Evolutionary conservation across 148 eudicot species (phyloP).

Genomic region (Rhododendron ferrugineum): DNA sequence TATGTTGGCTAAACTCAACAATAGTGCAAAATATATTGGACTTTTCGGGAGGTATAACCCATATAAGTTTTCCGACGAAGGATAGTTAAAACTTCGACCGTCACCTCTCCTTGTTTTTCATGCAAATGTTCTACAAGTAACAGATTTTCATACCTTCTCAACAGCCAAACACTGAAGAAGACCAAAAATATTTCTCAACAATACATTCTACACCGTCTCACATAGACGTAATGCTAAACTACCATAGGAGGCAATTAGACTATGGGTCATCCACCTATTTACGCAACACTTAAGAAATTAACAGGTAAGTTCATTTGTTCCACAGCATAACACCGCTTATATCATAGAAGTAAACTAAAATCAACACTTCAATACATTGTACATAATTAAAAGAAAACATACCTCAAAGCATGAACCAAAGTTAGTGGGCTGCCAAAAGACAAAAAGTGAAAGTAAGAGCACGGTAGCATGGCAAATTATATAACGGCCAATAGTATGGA

Average conservation of each 20-base stretch:
- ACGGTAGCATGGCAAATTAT: neutral
- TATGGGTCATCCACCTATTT: neutral
- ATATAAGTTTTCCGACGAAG: neutral
- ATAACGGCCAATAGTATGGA: neutral
- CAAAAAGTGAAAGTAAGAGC: neutral
- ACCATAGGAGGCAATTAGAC: neutral
- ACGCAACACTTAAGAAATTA: neutral
- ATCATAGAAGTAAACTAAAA: neutral
- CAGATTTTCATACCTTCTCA: neutral
- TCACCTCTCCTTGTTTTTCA: neutral
- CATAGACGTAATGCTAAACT: neutral
- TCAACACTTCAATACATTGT: neutral
- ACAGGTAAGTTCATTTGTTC: neutral
- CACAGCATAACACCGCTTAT: neutral
- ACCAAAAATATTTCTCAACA: neutral
- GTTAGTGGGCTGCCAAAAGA: slow-evolving; percentile 88
- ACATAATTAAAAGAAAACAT: slow-evolving; percentile 12
- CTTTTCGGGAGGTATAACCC: neutral
- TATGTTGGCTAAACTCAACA: neutral
- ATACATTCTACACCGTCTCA: neutral
- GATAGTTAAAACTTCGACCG: neutral
- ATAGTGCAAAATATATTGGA: neutral
- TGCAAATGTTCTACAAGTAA: neutral
- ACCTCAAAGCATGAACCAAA: slow-evolving; percentile 96
- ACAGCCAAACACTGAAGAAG: neutral